Base-by-base conservation (phyloP, 169 alveolate genomes). In the Plasmodium malariae region DNA sequence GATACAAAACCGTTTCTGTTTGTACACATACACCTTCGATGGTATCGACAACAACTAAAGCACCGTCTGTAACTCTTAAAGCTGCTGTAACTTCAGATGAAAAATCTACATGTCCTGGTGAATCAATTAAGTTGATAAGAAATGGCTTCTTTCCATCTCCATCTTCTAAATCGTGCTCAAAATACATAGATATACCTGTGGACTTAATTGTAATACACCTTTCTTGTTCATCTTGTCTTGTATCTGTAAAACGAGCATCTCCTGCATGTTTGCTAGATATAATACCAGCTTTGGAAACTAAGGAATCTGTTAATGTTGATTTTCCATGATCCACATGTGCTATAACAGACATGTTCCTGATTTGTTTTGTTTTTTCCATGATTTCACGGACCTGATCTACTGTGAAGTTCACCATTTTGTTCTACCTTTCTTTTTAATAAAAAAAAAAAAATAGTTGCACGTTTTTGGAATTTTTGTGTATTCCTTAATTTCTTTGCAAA, bases 41-140 rank as follows among this genome's bases (percentile, higher is more conserved):
- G 63, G 98, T 96, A 95, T 99, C 99, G 30, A 98, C 99, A 90
- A 99, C 99, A 67, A 99, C 99, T 83, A 98, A 96, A 34, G 99
- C 99, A 90, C 99, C 99, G 92, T 98, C 99, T 36, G 99, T 99
- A 70, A 99, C 99, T 94, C 99, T 98, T 68, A 98, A 97, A 36
- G 99, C 99, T 30, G 99, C 99, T 6, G 99, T 98, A 59, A 98
- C 99, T 94, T 99, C 99, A 9, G 99, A 98, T 28, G 99, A 97
- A 98, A 99, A 99, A 95, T 99, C 99, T 73, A 99, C 99, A 96
- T 99, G 99, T 36, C 99, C 99, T 54, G 99, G 99, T 9, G 99
- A 98, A 91, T 99, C 99, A 94, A 99, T 98, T 88, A 99, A 96
- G 96, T 98, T 98, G 93, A 98, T 98, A 57, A 98, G 96, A 94